Percentiles rank a stretch among this genome's conserved stretches.
Conservation (phyloP, 192 early-diverging fungal species). For the Phlyctochytrium arcticum region DNA sequence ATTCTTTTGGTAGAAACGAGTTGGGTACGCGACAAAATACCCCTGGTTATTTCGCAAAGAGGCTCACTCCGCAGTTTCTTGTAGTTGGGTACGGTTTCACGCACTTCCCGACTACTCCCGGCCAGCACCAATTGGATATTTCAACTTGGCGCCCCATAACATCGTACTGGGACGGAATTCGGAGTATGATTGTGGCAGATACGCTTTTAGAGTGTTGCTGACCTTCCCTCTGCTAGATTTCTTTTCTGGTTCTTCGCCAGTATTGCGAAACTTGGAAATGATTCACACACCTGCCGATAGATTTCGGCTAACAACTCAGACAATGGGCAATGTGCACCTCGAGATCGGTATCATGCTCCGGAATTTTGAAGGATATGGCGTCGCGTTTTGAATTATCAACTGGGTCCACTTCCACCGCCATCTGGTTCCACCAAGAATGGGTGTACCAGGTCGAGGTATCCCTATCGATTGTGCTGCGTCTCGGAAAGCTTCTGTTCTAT, state of each 20-base stretch:
- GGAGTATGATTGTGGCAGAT: slow-evolving; percentile 29
- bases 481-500: no score
- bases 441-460: no score
- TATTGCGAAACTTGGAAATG: slow-evolving; percentile 42
- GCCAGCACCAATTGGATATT: slow-evolving; percentile 41
- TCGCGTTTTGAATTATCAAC: slow-evolving; percentile 21
- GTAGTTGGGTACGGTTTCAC: slow-evolving; percentile 54
- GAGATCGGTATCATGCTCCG: slow-evolving; percentile 39
- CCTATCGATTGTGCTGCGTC: no score
- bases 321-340: slow-evolving; percentile 56
- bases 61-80: background rate
- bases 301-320: slow-evolving; percentile 42
- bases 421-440: no score
- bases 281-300: slow-evolving; percentile 47
- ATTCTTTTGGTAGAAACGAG: slow-evolving; percentile 51
- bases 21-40: slow-evolving; percentile 29
- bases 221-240: slow-evolving; percentile 27
- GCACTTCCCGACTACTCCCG: slow-evolving; percentile 52
- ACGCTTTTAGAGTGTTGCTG: background rate
- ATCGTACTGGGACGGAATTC: slow-evolving; percentile 40
- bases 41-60: no score
- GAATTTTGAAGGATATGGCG: slow-evolving; percentile 37
- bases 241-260: slow-evolving; percentile 47
- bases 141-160: slow-evolving; percentile 51
- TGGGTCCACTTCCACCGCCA: no score